These are phyloP conservation scores for Arthromyces matolae DNA, from an alignment of 768 basidiomycete species.

Conservation along the genomic window DNA sequence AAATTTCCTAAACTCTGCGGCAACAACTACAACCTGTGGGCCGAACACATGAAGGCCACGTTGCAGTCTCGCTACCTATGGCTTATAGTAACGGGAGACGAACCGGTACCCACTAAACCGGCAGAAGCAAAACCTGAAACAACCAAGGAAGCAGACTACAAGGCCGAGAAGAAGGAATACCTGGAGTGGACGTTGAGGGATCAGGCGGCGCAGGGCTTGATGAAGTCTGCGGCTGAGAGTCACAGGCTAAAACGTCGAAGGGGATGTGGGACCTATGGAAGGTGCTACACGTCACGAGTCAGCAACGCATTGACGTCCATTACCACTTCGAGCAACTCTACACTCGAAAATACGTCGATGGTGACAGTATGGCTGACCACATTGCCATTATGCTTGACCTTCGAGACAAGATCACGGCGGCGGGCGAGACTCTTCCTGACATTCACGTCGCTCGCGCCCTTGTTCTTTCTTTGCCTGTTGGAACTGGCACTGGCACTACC, in stretches of 20 bases:
- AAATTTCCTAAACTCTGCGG: not conserved
- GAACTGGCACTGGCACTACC: not conserved
- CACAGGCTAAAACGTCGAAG: slow-evolving; percentile 4
- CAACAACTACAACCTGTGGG: not conserved
- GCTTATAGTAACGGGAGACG: not conserved
- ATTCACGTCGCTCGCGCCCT: not conserved
- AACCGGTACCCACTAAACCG: not conserved
- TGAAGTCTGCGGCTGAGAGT: slow-evolving; percentile 14
- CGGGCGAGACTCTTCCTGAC: not conserved
- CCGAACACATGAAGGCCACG: not conserved
- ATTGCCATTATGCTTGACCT: not conserved
- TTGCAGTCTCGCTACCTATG: not conserved
- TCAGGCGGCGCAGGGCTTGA: not conserved
- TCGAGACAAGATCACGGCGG: not conserved
- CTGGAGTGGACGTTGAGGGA: not conserved
- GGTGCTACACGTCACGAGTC: slow-evolving; percentile 2
- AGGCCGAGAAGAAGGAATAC: not conserved
- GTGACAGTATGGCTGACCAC: not conserved
- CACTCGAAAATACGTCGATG: slow-evolving; percentile 9
- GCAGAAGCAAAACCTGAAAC: not conserved
- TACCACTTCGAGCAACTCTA: slow-evolving; percentile 16
- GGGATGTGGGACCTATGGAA: slow-evolving; percentile 6
- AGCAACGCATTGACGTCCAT: slow-evolving; percentile 4
- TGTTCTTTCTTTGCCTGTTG: not conserved
- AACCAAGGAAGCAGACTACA: not conserved